phyloP scores from a whole-genome alignment of 1,139 yeast species.

The Sugiyamaella novakii region DNA sequence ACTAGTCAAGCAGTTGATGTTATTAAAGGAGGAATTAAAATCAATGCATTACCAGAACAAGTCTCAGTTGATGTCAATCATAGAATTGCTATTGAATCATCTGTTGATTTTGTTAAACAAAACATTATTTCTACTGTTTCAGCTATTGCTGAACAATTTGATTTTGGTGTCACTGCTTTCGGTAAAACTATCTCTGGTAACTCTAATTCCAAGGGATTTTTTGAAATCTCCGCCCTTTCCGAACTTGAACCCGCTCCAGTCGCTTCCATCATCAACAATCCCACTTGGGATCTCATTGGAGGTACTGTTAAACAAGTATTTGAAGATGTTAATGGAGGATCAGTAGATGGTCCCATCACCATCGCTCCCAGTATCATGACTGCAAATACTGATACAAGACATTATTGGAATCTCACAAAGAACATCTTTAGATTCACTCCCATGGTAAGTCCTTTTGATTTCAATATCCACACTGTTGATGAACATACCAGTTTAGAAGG shows the following conservation, averaged over 20 bases:
- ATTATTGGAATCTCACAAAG: conserved; percentile 72
- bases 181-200: conserved; percentile 31
- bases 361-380: conserved; percentile 70
- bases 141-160: conserved; percentile 46
- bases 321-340: conserved; percentile 47
- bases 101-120: conserved; percentile 47
- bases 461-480: conserved; percentile 56
- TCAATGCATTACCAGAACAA: conserved; percentile 74
- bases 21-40: conserved; percentile 67
- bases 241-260: conserved; percentile 61
- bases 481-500: conserved; percentile 56
- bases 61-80: conserved; percentile 60
- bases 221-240: conserved; percentile 20
- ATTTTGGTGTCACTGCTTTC: conserved; percentile 37
- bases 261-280: conserved; percentile 49
- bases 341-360: conserved; percentile 39
- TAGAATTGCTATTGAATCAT: conserved; percentile 57
- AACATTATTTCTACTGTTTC: conserved; percentile 46
- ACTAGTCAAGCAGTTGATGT: conserved; percentile 74
- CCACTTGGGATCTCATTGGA: conserved; percentile 56
- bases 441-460: conserved; percentile 24
- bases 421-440: conserved; percentile 72
- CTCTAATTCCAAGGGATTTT: conserved; percentile 20
- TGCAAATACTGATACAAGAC: conserved; percentile 83
- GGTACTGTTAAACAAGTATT: conserved; percentile 61